Base-by-base conservation (phyloP, 148 eudicot genomes). In the Selenicereus undatus region DNA sequence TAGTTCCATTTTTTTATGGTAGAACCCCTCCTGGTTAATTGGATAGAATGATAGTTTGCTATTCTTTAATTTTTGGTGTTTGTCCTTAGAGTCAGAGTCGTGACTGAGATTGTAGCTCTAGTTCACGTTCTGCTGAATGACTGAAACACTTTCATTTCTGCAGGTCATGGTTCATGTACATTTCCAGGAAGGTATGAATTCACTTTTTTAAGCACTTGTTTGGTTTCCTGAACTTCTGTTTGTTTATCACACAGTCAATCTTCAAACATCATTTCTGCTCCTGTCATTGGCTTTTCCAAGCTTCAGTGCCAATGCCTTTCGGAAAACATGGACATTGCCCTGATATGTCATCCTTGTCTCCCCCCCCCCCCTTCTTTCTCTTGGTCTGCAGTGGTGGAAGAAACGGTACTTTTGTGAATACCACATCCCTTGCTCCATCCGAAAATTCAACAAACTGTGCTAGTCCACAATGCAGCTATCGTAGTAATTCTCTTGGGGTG, bases 81-180 rank as follows among this genome's bases (percentile, higher is more conserved):
- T 56, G 22, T 56, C 62, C 2, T 39, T 39, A 4, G 43, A 48
- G 52, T 48, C 14, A 48, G 12, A 48, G 62, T 56, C n/a, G 8
- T 56, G 62, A 17, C 62, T 56, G 8, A 56, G 6, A 17, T 16
- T 56, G 12, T 48, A 43, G 32, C 64, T 45, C 21, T 21, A 18
- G 18, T 54, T 32, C 27, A 71, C 35, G 13, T 17, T 11, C 20
- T 64, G 42, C 39, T 54, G 76, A n/a, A 43, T 74, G 48, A 81
- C 0, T 17, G 32, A 36, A 12, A 0, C 43, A 2, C 39, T 17
- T 83, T 24, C 74, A 20, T 64, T 78, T 58, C 42, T 85, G 87
- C 93, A 95, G 98, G 97, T 88, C 94, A 93, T 82, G 98, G 94
- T 77, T 81, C 94, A 36, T 95, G 98, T 81, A 82, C 76, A 73